phyloP scores from a whole-genome alignment of 129 eudicot species.

The Ambrosia trifida region DNA sequence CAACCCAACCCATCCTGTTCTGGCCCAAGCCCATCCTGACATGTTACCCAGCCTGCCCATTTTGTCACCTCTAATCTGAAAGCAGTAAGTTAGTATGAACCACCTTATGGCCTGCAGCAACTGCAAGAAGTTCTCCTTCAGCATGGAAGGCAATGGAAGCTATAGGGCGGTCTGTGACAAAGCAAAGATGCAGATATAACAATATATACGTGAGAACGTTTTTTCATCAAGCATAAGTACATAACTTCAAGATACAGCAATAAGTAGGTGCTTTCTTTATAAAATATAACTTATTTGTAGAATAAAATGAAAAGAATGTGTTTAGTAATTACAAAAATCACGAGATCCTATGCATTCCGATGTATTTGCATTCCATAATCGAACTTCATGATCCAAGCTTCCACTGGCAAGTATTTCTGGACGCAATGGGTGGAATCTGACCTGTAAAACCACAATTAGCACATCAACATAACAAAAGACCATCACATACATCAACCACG shows the following conservation, averaged over 20 bases:
- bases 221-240: slow-evolving; percentile 13
- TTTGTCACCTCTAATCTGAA: too few relatives aligned
- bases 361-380: slow-evolving; percentile 92
- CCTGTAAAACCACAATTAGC: slow-evolving; percentile 52
- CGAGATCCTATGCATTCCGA: slow-evolving; percentile 87
- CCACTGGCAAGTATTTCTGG: slow-evolving; percentile 95
- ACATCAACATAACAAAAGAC: background rate
- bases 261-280: slow-evolving; percentile 1
- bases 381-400: slow-evolving; percentile 98
- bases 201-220: slow-evolving; percentile 4
- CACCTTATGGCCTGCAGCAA: slow-evolving; percentile 99
- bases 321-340: slow-evolving; percentile 72
- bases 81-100: slow-evolving; percentile 23
- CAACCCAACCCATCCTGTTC: background rate
- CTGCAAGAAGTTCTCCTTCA: slow-evolving; percentile 89
- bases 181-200: slow-evolving; percentile 16
- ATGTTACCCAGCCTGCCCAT: background rate
- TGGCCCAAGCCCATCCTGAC: slow-evolving; percentile 1
- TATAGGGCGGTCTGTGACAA: slow-evolving; percentile 80
- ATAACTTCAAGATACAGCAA: background rate
- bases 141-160: slow-evolving; percentile 98
- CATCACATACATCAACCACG: background rate
- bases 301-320: slow-evolving; percentile 1
- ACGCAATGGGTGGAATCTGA: slow-evolving; percentile 86
- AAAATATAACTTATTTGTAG: background rate